A percentile compares a stretch with the other conserved stretches of the same genome.
These are phyloP conservation scores for Hydrangea macrophylla DNA, from an alignment of 148 eudicot species.

Conservation along the genomic window DNA sequence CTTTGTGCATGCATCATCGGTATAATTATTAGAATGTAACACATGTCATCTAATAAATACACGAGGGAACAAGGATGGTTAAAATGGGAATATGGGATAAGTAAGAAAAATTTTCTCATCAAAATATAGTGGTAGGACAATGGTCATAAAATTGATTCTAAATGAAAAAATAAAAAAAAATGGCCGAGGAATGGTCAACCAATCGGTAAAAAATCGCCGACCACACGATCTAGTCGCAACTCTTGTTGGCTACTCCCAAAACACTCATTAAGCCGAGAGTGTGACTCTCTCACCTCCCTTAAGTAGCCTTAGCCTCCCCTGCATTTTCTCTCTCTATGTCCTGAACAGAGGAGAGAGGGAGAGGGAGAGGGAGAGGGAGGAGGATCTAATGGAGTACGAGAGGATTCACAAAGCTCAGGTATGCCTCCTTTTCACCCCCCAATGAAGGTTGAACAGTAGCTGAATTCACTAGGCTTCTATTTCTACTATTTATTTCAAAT, in stretches of 20 bases:
- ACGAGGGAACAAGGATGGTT: no score
- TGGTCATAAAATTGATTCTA: no score
- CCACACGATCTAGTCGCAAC: slow-evolving; percentile 10
- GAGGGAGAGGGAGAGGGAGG: slow-evolving; percentile 22
- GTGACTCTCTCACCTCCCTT: not conserved
- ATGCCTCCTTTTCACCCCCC: not conserved
- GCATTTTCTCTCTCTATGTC: not conserved
- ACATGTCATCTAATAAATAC: no score
- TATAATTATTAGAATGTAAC: no score
- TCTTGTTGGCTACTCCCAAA: not conserved
- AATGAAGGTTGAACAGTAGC: not conserved
- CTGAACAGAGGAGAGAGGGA: slow-evolving; percentile 10
- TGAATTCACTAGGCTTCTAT: not conserved
- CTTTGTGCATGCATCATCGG: no score
- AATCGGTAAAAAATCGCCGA: slow-evolving; percentile 17
- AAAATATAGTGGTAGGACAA: not conserved
- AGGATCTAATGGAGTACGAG: slow-evolving; percentile 79
- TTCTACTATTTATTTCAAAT: not conserved
- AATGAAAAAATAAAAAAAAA: no score
- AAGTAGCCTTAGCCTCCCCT: not conserved
- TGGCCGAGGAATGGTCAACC: slow-evolving; percentile 7
- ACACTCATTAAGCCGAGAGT: not conserved
- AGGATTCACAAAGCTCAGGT: slow-evolving; percentile 85
- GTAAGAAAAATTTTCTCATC: no score
- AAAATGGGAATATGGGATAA: no score